A percentile compares a stretch with the other conserved stretches of the same genome.
These are phyloP conservation scores for Fusarium sp. DNA, from an alignment of 2,329 filamentous ascomycete genomes.

Conservation along the genomic window DNA sequence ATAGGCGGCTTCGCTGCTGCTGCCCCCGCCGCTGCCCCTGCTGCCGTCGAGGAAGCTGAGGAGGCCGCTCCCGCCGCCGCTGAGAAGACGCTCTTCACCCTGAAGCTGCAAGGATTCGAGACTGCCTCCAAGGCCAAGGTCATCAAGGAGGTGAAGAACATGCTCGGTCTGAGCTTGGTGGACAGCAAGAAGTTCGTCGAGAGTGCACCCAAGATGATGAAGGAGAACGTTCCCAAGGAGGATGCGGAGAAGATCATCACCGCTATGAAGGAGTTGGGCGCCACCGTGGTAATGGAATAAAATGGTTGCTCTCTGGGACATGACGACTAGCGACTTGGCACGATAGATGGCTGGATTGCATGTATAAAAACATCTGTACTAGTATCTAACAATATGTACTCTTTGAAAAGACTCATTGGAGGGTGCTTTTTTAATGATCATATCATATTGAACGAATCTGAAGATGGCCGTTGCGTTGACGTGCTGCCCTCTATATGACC, in stretches of 20 bases:
- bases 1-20: slow-evolving; percentile 90
- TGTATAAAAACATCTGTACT: slow-evolving; percentile 60
- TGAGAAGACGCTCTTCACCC: slow-evolving; percentile 97
- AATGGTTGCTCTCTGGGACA: slow-evolving; percentile 33
- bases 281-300: slow-evolving; percentile 92
- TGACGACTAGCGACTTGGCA: slow-evolving; percentile 48
- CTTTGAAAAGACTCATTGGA: slow-evolving; percentile 36
- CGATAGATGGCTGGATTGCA: slow-evolving; percentile 55
- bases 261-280: slow-evolving; percentile 93
- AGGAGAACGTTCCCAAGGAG: slow-evolving; percentile 98
- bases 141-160: slow-evolving; percentile 99
- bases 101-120: slow-evolving; percentile 95
- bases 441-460: slow-evolving; percentile 25
- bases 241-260: slow-evolving; percentile 99
- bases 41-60: slow-evolving; percentile 84
- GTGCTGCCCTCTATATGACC: slow-evolving; percentile 5
- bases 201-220: slow-evolving; percentile 97
- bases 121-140: slow-evolving; percentile 94
- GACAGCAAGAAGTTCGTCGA: slow-evolving; percentile 99
- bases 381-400: slow-evolving; percentile 53
- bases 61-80: slow-evolving; percentile 90
- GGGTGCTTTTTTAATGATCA: slow-evolving; percentile 39
- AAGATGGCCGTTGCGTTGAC: slow-evolving; percentile 7
- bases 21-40: slow-evolving; percentile 69
- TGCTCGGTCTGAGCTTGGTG: slow-evolving; percentile 95